A percentile compares a stretch with the other conserved stretches of the same genome.
phyloP scores from a whole-genome alignment of 108 stramenopile species.

The Cyclotella choctawhatcheeana region DNA sequence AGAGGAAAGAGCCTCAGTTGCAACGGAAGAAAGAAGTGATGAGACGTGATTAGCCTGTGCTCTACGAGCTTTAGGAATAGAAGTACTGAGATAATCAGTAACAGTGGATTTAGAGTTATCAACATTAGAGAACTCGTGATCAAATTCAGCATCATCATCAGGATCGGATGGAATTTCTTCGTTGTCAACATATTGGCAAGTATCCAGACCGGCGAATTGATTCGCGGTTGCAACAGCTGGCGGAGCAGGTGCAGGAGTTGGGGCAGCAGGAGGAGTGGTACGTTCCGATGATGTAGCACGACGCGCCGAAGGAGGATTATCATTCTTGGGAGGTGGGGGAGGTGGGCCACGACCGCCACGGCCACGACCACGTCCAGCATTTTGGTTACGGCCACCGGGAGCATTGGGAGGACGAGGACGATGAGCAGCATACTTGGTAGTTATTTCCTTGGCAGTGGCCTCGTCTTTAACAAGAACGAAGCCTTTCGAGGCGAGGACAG shows the following conservation, averaged over 20 bases:
- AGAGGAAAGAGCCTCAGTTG: not conserved
- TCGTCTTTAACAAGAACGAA: not conserved
- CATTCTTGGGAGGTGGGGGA: not conserved
- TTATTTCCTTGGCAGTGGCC: not conserved
- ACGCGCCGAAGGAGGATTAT: not conserved
- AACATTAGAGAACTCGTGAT: not conserved
- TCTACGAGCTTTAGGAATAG: constrained; percentile 1
- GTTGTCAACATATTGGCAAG: not conserved
- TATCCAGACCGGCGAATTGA: not conserved
- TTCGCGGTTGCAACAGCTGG: not conserved
- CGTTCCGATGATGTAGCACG: not conserved
- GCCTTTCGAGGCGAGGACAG: not conserved
- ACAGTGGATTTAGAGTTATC: not conserved
- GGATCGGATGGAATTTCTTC: not conserved
- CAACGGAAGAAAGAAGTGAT: not conserved
- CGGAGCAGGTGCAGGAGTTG: not conserved
- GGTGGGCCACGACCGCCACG: not conserved
- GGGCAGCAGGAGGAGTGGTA: not conserved
- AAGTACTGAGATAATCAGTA: not conserved
- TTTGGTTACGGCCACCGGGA: not conserved
- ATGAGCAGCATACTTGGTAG: not conserved
- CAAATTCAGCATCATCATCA: not conserved
- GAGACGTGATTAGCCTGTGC: not conserved
- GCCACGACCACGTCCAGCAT: not conserved
- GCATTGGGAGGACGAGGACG: not conserved